These are phyloP conservation scores for Alternaria atra DNA, from an alignment of 2,329 filamentous ascomycete species.

Conservation along the genomic window DNA sequence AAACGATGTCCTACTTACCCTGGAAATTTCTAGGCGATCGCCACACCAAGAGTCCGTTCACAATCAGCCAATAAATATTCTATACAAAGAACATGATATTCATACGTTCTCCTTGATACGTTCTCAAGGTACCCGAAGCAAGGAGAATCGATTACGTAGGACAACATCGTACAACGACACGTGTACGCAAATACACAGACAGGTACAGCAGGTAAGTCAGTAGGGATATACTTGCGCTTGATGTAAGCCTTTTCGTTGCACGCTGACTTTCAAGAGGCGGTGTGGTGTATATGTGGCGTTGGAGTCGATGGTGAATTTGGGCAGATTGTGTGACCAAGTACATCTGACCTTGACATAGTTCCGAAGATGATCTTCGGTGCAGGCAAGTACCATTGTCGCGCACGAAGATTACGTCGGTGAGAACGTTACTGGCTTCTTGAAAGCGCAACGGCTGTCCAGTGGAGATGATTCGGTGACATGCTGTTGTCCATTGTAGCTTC, in stretches of 20 bases:
- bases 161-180: constrained; percentile 14
- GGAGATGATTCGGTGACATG: constrained; percentile 5
- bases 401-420: background rate
- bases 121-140: background rate
- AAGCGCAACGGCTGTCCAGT: background rate
- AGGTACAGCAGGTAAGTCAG: constrained; percentile 7
- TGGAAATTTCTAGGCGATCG: background rate
- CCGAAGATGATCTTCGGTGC: constrained; percentile 10
- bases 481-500: background rate
- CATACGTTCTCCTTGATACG: background rate
- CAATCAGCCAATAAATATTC: background rate
- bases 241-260: background rate
- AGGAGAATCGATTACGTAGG: constrained; percentile 11
- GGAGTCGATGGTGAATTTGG: background rate
- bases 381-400: background rate
- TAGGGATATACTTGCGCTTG: background rate
- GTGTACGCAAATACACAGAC: constrained; percentile 11
- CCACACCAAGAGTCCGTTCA: background rate
- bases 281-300: constrained; percentile 2
- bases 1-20: background rate
- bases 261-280: constrained; percentile 1
- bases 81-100: background rate
- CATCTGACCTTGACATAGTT: constrained; percentile 5
- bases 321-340: constrained; percentile 11
- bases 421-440: background rate